Conservation (phyloP, 228 moss, liverwort and hornwort species). For the Sphagnum fallax region DNA sequence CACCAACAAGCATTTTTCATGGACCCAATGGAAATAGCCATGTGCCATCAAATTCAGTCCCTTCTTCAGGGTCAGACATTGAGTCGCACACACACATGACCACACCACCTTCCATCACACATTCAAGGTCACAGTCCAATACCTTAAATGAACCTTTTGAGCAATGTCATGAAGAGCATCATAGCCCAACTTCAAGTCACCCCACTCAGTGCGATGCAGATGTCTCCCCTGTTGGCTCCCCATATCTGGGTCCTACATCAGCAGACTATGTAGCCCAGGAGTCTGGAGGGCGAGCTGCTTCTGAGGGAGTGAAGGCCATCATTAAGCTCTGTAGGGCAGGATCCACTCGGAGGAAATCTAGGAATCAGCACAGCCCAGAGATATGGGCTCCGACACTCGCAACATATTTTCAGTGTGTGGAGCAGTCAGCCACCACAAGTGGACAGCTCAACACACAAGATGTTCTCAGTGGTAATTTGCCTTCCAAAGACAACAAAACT, state of each 20-base stretch:
- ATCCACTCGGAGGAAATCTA: constrained; percentile 14
- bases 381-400: constrained; percentile 61
- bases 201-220: constrained; percentile 12
- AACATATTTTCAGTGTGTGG: constrained; percentile 36
- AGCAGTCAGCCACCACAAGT: constrained; percentile 8
- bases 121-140: constrained; percentile 30
- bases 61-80: constrained; percentile 37
- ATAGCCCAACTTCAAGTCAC: constrained; percentile 10
- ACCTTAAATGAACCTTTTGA: constrained; percentile 56
- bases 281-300: constrained; percentile 1
- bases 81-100: constrained; percentile 14
- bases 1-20: constrained; percentile 34
- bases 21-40: constrained; percentile 40
- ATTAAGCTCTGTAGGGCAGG: constrained; percentile 27
- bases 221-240: neutral
- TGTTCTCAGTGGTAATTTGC: neutral
- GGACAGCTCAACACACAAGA: constrained; percentile 9
- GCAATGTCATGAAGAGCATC: constrained; percentile 29
- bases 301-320: constrained; percentile 27
- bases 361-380: constrained; percentile 33
- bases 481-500: neutral
- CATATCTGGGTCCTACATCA: neutral
- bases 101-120: constrained; percentile 19
- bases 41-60: constrained; percentile 15
- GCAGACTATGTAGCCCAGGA: neutral